A percentile compares a stretch with the other conserved stretches of the same genome.
Conservation (phyloP, 164 flowering plant species). For the Piper longum region DNA sequence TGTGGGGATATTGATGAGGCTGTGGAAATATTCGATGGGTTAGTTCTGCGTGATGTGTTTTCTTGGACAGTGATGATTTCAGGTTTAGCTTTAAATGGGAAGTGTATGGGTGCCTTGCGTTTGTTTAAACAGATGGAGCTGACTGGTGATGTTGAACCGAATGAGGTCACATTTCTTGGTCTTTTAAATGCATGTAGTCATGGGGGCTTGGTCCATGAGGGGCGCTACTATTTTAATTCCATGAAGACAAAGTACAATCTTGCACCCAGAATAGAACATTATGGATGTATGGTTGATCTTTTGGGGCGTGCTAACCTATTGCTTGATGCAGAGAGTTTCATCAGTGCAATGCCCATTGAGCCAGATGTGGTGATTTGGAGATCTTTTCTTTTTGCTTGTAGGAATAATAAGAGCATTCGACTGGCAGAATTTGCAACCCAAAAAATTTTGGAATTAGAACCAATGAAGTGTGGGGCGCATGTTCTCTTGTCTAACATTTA, state of each 20-base stretch:
- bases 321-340: constrained; percentile 14
- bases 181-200: constrained; percentile 27
- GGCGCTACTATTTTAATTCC: constrained; percentile 11
- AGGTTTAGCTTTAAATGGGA: constrained; percentile 27
- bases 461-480: constrained; percentile 15
- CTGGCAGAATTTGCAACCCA: constrained; percentile 20
- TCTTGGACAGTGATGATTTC: constrained; percentile 25
- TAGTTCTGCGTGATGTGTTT: constrained; percentile 15
- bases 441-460: constrained; percentile 18
- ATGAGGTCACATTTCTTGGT: constrained; percentile 24
- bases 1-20: constrained; percentile 24
- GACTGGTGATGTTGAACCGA: constrained; percentile 15
- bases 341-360: constrained; percentile 16
- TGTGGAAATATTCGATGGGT: constrained; percentile 14
- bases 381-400: constrained; percentile 21
- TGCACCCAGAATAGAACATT: constrained; percentile 20
- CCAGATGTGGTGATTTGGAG: constrained; percentile 31
- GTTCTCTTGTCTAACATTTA: constrained; percentile 22
- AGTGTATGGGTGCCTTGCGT: constrained; percentile 12
- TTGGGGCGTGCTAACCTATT: constrained; percentile 27
- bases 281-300: constrained; percentile 26
- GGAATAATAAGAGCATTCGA: constrained; percentile 11
- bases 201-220: constrained; percentile 23
- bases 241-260: constrained; percentile 17
- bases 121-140: constrained; percentile 17